These are phyloP conservation scores for Gloeophyllum trabeum DNA, from an alignment of 768 basidiomycete species.

Conservation along the genomic window DNA sequence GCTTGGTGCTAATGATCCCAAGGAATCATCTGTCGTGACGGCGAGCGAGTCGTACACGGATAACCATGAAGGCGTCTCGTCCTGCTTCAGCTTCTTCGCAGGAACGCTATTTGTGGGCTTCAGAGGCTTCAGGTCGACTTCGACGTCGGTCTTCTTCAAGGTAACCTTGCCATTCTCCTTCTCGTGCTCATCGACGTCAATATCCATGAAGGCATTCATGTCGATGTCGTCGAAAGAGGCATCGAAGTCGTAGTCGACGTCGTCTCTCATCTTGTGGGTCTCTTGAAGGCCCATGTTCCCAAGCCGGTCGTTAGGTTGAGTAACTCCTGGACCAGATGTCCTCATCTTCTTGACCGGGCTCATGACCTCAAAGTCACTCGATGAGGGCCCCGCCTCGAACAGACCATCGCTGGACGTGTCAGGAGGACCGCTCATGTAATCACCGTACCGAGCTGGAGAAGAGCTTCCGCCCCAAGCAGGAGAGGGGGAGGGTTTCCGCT, in stretches of 20 bases:
- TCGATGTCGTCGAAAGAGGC: slow-evolving; percentile 39
- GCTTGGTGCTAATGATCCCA: slow-evolving; percentile 34
- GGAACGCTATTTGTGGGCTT: slow-evolving; percentile 9
- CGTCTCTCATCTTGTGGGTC: slow-evolving; percentile 3
- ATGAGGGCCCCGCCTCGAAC: slow-evolving; percentile 19
- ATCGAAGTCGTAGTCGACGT: slow-evolving; percentile 32
- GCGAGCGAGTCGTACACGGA: slow-evolving; percentile 64
- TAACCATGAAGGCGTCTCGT: slow-evolving; percentile 51
- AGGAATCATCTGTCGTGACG: slow-evolving; percentile 46
- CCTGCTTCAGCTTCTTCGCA: slow-evolving; percentile 32
- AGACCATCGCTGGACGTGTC: slow-evolving; percentile 28
- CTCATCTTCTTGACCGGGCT: slow-evolving; percentile 65
- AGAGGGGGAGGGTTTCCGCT: slow-evolving; percentile 53
- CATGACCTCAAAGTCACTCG: slow-evolving; percentile 29
- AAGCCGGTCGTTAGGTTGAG: slow-evolving; percentile 48
- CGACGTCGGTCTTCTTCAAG: slow-evolving; percentile 10
- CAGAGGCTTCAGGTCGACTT: slow-evolving; percentile 12
- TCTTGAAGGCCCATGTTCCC: slow-evolving; percentile 26
- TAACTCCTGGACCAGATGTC: slow-evolving; percentile 29
- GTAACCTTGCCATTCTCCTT: slow-evolving; percentile 12
- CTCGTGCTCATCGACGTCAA: slow-evolving; percentile 37
- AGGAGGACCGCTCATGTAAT: slow-evolving; percentile 14
- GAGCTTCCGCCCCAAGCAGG: background rate
- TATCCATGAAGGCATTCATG: slow-evolving; percentile 47
- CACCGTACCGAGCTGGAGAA: no score